Conservation (phyloP, 2,329 filamentous ascomycete genomes). For the Neofusicoccum sp. region DNA sequence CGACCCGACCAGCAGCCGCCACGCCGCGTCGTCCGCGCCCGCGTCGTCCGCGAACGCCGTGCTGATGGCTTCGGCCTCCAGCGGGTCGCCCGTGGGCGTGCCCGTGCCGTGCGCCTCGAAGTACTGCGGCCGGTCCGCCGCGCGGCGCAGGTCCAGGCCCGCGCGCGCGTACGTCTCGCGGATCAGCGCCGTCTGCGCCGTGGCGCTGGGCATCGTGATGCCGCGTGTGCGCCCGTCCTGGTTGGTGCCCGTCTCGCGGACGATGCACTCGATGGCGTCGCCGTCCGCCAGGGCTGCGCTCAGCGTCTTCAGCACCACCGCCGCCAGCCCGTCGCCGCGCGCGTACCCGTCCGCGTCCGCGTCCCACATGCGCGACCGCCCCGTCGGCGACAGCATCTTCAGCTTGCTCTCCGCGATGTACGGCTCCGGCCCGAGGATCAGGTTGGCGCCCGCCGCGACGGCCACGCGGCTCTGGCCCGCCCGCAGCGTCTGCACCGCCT, state of each 20-base stretch:
- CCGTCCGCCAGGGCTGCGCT: constrained; percentile 45
- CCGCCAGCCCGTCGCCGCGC: constrained; percentile 45
- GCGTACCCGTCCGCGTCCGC: constrained; percentile 13
- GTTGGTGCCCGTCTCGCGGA: constrained; percentile 29
- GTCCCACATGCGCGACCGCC: constrained; percentile 25
- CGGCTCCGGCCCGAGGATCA: constrained; percentile 25
- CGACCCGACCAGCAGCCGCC: constrained; percentile 23
- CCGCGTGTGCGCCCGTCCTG: constrained; percentile 35
- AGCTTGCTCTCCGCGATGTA: constrained; percentile 30
- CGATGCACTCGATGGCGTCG: constrained; percentile 40
- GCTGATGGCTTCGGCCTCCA: constrained; percentile 21
- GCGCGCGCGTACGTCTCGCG: constrained; percentile 31
- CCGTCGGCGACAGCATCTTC: constrained; percentile 25
- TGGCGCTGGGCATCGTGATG: constrained; percentile 22
- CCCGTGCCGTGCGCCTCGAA: constrained; percentile 37
- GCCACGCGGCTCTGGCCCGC: constrained; percentile 20
- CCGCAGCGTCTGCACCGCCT: constrained; percentile 20
- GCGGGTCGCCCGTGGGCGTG: constrained; percentile 18
- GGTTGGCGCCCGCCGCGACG: constrained; percentile 23
- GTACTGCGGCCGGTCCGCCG: constrained; percentile 24
- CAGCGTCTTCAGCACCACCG: constrained; percentile 50
- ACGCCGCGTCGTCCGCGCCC: neutral
- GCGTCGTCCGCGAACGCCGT: neutral
- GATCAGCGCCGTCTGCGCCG: constrained; percentile 35
- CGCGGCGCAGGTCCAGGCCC: constrained; percentile 28